A percentile compares a stretch with the other conserved stretches of the same genome.
Conservation (phyloP, 139 green algal genomes). For the Closterium sp. region DNA sequence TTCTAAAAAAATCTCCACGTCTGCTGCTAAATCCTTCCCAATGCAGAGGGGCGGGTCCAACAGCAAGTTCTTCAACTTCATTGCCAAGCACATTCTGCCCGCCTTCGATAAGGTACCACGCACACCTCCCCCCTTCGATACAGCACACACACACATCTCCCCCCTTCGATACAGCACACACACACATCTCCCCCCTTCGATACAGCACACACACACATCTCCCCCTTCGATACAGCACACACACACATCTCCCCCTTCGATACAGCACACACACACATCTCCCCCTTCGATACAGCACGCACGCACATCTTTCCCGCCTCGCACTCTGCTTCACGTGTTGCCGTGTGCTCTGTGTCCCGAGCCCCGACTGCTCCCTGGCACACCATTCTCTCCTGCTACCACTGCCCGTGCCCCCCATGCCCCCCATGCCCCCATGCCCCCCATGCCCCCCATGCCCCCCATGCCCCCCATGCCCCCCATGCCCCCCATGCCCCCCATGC, state of each 20-base stretch:
- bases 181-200: background rate
- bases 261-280: background rate
- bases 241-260: background rate
- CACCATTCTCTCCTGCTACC: background rate
- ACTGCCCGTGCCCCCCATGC: too few species aligned
- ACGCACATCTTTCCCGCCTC: background rate
- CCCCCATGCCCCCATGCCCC: too few species aligned
- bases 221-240: background rate
- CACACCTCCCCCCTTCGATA: background rate
- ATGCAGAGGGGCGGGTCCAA: constrained; percentile 41
- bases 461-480: too few species aligned
- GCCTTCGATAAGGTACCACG: constrained; percentile 24
- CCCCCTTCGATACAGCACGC: background rate
- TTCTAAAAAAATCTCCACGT: too few species aligned
- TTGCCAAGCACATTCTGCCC: constrained; percentile 37
- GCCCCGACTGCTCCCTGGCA: background rate
- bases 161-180: background rate
- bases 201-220: background rate
- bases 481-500: too few species aligned
- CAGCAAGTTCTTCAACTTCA: constrained; percentile 32
- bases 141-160: background rate
- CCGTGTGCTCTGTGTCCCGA: background rate
- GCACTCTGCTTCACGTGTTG: background rate
- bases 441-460: too few species aligned
- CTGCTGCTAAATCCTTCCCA: too few species aligned